Evolutionary conservation across 306 rosid genomes (phyloP), one percentile per base, ranked within the genome.

Genomic region (Inga laurina): DNA sequence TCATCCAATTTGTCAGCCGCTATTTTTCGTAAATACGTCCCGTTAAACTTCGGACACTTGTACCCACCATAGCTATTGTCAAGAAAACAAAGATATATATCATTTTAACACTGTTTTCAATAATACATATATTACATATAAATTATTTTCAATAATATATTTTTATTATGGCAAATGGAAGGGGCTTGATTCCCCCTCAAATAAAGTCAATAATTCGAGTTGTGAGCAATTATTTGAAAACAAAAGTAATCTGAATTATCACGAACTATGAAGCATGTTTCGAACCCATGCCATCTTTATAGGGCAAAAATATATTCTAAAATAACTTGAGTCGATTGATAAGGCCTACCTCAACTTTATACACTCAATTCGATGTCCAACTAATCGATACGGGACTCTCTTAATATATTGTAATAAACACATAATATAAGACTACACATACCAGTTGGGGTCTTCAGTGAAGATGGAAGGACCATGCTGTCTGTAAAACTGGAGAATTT

Each of bases 401-500:
- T 45, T 45, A 12, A 46, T 46, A 46, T 2, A 10, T 46, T 46
- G 52, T 12, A 46, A 46, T 46, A 46, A 46, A 46, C 15, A 46
- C 15, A 46, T 46, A 11, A 46, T 46, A 48, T 14, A 62, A 24
- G 37, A 37, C 15, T 59, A 22, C 2, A 62, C 67, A 30, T 65
- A 65, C 71, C 71, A 65, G 11, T 13, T 0, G 41, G 41, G 3
- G 39, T 5, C 3, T 27, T 0, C 3, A 5, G 6, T 32, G 43
- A 65, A 65, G 16, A 65, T 65, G 10, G 22, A 65, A 65, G 71
- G 71, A 65, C 71, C 71, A 65, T 65, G 71, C 35, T 65, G n/a
- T 65, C 18, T 65, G 71, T 65, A 65, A 34, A 65, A 65, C 41
- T 30, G 4, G 41, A 30, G 3, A 15, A 65, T 15, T 5, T 65